Evolutionary conservation across 495 filamentous ascomycete species (phyloP), one percentile per base, ranked within the genome.

Genomic region (Usnea hakonensis): DNA sequence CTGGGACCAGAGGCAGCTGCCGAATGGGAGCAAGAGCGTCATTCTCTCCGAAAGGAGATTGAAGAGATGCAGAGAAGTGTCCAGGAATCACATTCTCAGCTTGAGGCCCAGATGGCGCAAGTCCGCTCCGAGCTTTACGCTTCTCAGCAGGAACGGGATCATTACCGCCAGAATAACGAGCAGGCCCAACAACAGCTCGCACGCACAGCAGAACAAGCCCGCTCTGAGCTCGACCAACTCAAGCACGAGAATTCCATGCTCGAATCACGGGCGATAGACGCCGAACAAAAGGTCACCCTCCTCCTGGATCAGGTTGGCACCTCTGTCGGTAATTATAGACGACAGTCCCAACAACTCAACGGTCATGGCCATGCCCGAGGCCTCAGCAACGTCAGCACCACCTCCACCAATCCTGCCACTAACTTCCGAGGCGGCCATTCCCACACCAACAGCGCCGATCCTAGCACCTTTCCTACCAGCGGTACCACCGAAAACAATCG

Each of bases 321-420:
- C 17, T 95, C 90, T 3, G 94, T 99, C 19, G 92, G 93, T 72
- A 94, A 93, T 68, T 97, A 96, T 73, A 88, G 94, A 52, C 87
- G 94, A 54, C 91, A 89, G 69, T 87, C 84, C 7, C 82, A 86
- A 54, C 71, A 72, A 33, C 65, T 74, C 17, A 78, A 80, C 56
- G 74, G 71, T 14, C 55, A 60, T 37, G 64, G 41, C 62, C 57
- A 63, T 56, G 44, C 56, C 30, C 69, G 75, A 21, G 70, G 71
- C 52, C 48, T 74, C n/a, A 73, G 71, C 43, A 65, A 69, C 37
- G 66, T 70, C 37, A 70, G 72, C 53, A 77, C 56, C 76, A 75
- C 67, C 71, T 77, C 55, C 65, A 38, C 61, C 55, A 53, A 52
- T 41, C 56, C 63, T 60, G 9, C 56, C 61, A 21, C 55, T 55